Evolutionary conservation across 257 asterid species (phyloP), one percentile per base, ranked within the genome.

Genomic region (Przewalskia tangutica): DNA sequence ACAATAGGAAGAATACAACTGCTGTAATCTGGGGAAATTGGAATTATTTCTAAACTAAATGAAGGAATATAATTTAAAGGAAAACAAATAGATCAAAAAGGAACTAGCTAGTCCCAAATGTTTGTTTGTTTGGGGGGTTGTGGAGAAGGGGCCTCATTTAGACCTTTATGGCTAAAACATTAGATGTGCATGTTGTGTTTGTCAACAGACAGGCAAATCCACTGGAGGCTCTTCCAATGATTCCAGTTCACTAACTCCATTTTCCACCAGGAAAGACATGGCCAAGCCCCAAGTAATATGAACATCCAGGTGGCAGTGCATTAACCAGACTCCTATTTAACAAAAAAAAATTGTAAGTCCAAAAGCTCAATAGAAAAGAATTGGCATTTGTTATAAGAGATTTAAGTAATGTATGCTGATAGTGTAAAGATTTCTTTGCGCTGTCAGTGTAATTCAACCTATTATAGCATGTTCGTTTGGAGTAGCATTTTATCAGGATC

Each of bases 231-330:
- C 83, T 87, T 89, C 91, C 18, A 93, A 73, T 2, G 87, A 79
- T 81, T 93, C 89, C 87, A 88, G 51, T 66, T 87, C 85, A 0
- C 92, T 93, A 53, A 87, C 89, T 56, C 98, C 98, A 70, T 94
- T 88, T 59, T 90, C 97, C 54, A 94, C 98, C 0, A 94, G 18
- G 88, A 94, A 93, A 34, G 91, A 92, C 93, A 86, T 94, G 6
- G 97, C 97, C 87, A 93, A 83, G 59, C 98, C 98, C 98, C 97
- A 94, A 0, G 78, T 82, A 20, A 91, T 89, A 79, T 94, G 98
- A 56, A 89, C 96, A 85, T 93, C 97, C 94, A 95, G 86, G 88
- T 95, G 98, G 81, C 97, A 95, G 76, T 94, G 98, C 92, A 94
- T 51, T 71, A 94, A 38, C 98, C 98, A 94, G 2, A 90, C 92